A percentile compares a stretch with the other conserved stretches of the same genome.
These are phyloP conservation scores for Phytophthora hybrid DNA, from an alignment of 352 stramenopile genomes.

Conservation along the genomic window DNA sequence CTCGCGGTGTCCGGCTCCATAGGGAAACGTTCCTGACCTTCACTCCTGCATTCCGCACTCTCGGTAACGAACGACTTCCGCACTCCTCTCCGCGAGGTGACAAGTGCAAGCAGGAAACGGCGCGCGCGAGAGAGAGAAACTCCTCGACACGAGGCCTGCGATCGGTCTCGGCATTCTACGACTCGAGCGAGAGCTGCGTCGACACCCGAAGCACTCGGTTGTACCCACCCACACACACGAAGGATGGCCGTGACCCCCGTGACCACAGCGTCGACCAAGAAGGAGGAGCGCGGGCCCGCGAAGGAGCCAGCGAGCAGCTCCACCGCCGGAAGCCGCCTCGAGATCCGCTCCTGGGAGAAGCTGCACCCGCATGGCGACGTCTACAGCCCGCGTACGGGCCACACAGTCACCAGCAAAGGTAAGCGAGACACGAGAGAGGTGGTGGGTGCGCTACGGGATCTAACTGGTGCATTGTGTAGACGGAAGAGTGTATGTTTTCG, in stretches of 20 bases:
- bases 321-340: slow-evolving; percentile 44
- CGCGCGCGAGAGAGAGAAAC: slow-evolving; percentile 21
- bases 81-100: slow-evolving; percentile 28
- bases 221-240: slow-evolving; percentile 17
- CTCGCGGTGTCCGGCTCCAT: slow-evolving; percentile 4
- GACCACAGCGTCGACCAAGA: slow-evolving; percentile 13
- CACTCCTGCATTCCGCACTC: slow-evolving; percentile 44
- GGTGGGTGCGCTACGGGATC: not conserved
- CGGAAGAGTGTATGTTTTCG: slow-evolving; percentile 85
- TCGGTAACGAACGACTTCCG: slow-evolving; percentile 17
- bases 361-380: slow-evolving; percentile 77
- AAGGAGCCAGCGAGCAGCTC: slow-evolving; percentile 15
- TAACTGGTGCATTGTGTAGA: slow-evolving; percentile 36
- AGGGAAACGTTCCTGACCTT: slow-evolving; percentile 41
- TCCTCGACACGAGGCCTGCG: slow-evolving; percentile 23
- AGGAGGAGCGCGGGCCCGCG: slow-evolving; percentile 1
- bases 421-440: slow-evolving; percentile 1
- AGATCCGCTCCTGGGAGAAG: slow-evolving; percentile 83
- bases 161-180: slow-evolving; percentile 42
- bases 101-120: slow-evolving; percentile 33
- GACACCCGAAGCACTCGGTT: slow-evolving; percentile 33
- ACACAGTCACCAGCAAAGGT: slow-evolving; percentile 87
- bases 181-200: slow-evolving; percentile 47
- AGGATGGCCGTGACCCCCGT: slow-evolving; percentile 37
- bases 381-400: slow-evolving; percentile 86